Evolutionary conservation across 129 eudicot genomes (phyloP).

Genomic region (Escallonia rubra): DNA sequence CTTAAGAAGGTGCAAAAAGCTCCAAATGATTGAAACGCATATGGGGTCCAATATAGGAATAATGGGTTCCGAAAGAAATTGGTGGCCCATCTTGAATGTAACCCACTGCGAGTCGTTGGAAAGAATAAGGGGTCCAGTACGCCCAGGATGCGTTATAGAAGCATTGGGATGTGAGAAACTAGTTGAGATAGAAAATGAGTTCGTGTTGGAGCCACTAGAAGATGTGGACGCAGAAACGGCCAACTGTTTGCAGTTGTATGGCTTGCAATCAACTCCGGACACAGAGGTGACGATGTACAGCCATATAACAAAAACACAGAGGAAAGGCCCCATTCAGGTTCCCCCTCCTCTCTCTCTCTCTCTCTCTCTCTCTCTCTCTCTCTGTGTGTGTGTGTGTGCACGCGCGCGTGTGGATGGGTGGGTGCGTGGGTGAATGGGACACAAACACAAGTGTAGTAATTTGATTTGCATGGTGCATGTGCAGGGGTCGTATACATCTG

Average conservation of each 20-base stretch:
- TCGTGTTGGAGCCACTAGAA: not conserved
- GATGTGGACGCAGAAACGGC: not conserved
- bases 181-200: not conserved
- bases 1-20: not conserved
- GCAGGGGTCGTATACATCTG: slow-evolving; percentile 10
- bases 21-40: not conserved
- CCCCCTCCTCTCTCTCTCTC: not conserved
- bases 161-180: not conserved
- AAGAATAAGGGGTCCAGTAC: not conserved
- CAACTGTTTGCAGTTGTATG: not conserved
- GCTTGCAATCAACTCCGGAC: not conserved
- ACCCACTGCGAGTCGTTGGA: not conserved
- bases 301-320: not conserved
- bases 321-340: not conserved
- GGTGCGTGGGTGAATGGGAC: not conserved
- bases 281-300: not conserved
- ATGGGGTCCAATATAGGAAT: not conserved
- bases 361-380: not conserved
- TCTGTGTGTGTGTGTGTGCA: too few species aligned
- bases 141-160: not conserved
- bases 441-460: not conserved
- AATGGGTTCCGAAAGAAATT: too few species aligned
- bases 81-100: too few species aligned
- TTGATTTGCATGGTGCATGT: not conserved
- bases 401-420: too few species aligned